A percentile compares a stretch with the other conserved stretches of the same genome.
phyloP scores from a whole-genome alignment of 768 basidiomycete species.

The Melanogaster broomeanus region DNA sequence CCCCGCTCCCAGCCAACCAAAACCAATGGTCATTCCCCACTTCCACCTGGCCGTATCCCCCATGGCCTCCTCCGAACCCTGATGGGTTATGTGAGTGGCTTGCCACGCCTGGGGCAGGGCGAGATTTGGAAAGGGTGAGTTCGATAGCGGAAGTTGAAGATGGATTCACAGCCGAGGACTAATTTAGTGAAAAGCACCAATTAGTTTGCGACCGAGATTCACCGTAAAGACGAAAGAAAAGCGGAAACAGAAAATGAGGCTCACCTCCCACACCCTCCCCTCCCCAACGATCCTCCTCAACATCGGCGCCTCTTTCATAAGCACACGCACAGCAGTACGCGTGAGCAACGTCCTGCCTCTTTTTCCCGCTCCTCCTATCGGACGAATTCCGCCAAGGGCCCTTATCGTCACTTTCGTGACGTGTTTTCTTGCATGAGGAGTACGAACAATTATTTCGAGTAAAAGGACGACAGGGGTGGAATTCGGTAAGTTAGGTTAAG shows the following conservation, averaged over 20 bases:
- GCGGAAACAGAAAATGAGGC: no score
- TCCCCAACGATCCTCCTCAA: conserved; percentile 51
- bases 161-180: no score
- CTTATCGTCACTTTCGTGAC: no score
- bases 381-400: background rate
- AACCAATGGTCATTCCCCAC: conserved; percentile 23
- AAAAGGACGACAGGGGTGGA: no score
- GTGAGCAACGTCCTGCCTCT: conserved; percentile 35
- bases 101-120: conserved; percentile 12
- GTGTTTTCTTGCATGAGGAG: no score
- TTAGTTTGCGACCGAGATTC: no score
- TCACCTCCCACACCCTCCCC: conserved; percentile 56
- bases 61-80: conserved; percentile 14
- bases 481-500: no score
- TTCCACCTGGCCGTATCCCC: conserved; percentile 18
- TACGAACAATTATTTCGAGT: no score
- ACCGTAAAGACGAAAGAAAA: background rate
- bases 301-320: conserved; percentile 40
- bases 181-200: background rate
- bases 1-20: conserved; percentile 17
- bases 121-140: no score
- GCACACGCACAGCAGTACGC: conserved; percentile 40
- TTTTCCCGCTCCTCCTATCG: no score
- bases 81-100: conserved; percentile 15
- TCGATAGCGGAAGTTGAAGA: no score